These are phyloP conservation scores for Rosellinia necatrix DNA, from an alignment of 2,329 filamentous ascomycete genomes.

Conservation along the genomic window DNA sequence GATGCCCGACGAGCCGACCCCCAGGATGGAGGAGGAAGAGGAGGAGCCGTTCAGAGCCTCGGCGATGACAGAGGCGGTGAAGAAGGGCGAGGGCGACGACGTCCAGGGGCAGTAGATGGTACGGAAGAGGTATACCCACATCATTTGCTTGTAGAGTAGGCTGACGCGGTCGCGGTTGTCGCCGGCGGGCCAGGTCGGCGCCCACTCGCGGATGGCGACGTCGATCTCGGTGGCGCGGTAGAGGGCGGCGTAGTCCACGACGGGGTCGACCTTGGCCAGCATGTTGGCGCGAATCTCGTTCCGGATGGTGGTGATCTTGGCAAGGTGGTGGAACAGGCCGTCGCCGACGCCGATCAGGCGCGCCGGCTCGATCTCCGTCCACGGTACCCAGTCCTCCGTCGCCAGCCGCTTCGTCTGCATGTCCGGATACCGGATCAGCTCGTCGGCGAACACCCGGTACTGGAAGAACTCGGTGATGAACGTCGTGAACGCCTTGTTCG, in stretches of 20 bases:
- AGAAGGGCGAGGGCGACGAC: constrained; percentile 27
- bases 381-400: constrained; percentile 51
- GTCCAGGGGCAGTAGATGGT: constrained; percentile 61
- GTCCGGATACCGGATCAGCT: constrained; percentile 58
- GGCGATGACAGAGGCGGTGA: constrained; percentile 24
- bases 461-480: constrained; percentile 81
- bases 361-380: constrained; percentile 50
- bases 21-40: constrained; percentile 44
- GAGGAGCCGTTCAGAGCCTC: constrained; percentile 18
- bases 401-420: constrained; percentile 44
- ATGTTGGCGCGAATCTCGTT: constrained; percentile 75
- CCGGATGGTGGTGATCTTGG: constrained; percentile 77
- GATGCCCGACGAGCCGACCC: neutral
- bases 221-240: constrained; percentile 78
- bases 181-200: constrained; percentile 62
- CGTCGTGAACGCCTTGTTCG: constrained; percentile 66
- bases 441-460: constrained; percentile 75
- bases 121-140: constrained; percentile 67
- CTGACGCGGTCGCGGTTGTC: constrained; percentile 62
- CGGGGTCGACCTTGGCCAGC: constrained; percentile 63
- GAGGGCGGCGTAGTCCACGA: constrained; percentile 74
- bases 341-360: constrained; percentile 81
- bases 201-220: constrained; percentile 74
- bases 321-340: constrained; percentile 77
- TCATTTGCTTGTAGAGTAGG: constrained; percentile 67